Conservation (phyloP, 192 early-diverging fungal species). For the Coemansia sp. region DNA sequence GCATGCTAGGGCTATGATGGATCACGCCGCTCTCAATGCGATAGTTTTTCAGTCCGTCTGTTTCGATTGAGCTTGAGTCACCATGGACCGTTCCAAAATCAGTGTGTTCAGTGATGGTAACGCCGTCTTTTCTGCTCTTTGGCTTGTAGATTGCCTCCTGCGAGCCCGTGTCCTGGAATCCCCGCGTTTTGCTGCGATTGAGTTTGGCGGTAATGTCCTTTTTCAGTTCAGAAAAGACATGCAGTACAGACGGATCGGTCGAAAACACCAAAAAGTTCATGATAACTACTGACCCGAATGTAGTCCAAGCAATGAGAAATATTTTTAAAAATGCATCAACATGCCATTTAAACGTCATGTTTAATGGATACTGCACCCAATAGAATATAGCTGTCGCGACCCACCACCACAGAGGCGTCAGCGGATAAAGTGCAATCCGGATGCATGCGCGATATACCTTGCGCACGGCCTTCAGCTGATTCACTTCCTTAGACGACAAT, state of each 20-base stretch:
- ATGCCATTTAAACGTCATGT: constrained; percentile 23
- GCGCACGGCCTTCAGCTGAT: constrained; percentile 27
- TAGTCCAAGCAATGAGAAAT: constrained; percentile 12
- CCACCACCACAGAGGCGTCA: constrained; percentile 29
- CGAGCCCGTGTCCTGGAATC: background rate
- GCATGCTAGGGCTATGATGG: background rate
- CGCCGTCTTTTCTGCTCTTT: background rate
- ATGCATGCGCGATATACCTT: constrained; percentile 34
- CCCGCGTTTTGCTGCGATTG: background rate
- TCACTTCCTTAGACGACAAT: constrained; percentile 16
- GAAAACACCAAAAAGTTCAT: constrained; percentile 34
- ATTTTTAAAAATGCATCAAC: constrained; percentile 5
- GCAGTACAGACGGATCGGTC: constrained; percentile 27
- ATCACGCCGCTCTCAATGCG: background rate
- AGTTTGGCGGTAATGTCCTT: background rate
- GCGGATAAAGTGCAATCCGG: constrained; percentile 39
- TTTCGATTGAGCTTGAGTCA: constrained; percentile 4
- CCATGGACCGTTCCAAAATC: background rate
- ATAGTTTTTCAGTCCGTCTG: background rate
- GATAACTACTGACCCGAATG: constrained; percentile 8
- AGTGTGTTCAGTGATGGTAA: constrained; percentile 1
- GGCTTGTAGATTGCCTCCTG: background rate
- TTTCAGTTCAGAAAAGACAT: constrained; percentile 20
- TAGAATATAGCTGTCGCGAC: constrained; percentile 15
- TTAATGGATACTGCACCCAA: constrained; percentile 17